Evolutionary conservation across 2,329 filamentous ascomycete species (phyloP), one percentile per base, ranked within the genome.

Genomic region (Cladophialophora bantiana): DNA sequence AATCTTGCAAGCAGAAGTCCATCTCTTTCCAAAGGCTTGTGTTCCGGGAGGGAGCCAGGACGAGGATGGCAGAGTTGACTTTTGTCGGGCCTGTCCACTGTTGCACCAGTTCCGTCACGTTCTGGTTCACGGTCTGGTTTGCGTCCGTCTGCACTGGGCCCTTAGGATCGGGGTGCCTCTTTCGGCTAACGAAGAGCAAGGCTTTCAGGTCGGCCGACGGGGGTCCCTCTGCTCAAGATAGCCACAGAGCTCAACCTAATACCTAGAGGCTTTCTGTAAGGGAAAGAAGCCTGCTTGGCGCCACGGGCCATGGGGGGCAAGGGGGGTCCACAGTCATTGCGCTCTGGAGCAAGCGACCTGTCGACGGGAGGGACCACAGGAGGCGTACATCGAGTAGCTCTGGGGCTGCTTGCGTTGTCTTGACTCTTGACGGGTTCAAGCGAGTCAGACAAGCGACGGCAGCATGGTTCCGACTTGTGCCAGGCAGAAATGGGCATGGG

Each of bases 1-100:
- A 50, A 26, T 4, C 5, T 50, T 50, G 45, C 45, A 50, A 50
- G 7, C 45, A 50, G 45, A 50, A 50, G 18, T 50, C 45, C 45
- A 50, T 50, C 45, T 50, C 45, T 31, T 50, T 50, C 45, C 45
- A 50, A 50, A 12, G 45, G 45, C 45, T 50, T 50, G 45, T 50
- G 45, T 50, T 26, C 20, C 45, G n/a, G 42, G 20, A 20, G 42
- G 12, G 45, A 50, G 45, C 20, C 10, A 6, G 15, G 40, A n/a
- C 15, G 15, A 42, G 15, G 56, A 50, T 48, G 56, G 62, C 35
- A 36, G 56, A 57, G 62, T 65, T 38, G 48, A 65, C 62, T 60
- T 50, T 50, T 26, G 45, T 31, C 45, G 45, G 45, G 45, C 45
- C 26, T 52, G 48, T 40, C 48, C 50, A 26, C 48, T 35, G 62